Evolutionary conservation across 2,329 filamentous ascomycete species (phyloP), one percentile per base, ranked within the genome.

Genomic region (Alternaria viburni): DNA sequence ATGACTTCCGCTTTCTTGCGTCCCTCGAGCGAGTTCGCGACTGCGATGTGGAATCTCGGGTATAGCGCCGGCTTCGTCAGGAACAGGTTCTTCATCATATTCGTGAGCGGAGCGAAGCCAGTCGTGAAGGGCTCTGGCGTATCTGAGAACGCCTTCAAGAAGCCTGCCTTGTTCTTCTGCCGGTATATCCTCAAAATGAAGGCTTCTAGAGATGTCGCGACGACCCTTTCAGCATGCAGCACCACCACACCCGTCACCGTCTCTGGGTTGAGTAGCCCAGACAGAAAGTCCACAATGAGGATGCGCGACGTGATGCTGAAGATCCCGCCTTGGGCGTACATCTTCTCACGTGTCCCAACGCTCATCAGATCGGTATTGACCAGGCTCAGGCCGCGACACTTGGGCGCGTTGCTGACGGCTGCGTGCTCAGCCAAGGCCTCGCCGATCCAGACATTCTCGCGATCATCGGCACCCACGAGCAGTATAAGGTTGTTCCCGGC

Each of bases 281-380:
- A 96, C 67, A 99, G 82, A 54, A 99, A 86, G 79, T 99, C 96
- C 25, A 98, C 94, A 28, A 98, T 93, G 65, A 99, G 83, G 67
- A 99, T 99, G 58, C 94, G 90, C 62, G 94, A 97, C 15, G 96
- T 99, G 76, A 99, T 92, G 81, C 93, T 97, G 82, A 97, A 94
- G 70, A 98, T 92, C 52, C 96, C 96, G 12, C 96, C 96, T 62
- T 89, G 87, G 3, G 88, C 85, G 80, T 99, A 99, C 86, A 97
- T 91, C 83, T 94, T 97, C 84, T 97, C 93, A 73, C 96, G 88
- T 54, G 91, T 89, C 4, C 89, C 89, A 17, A 98, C 94, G 70
- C 89, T 97, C 79, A 95, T 96, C 78, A 91, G 88, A 78, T 99
- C 96, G 7, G 96, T 98, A 80, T 98, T 98, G 78, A 99, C 93